phyloP scores from a whole-genome alignment of 768 basidiomycete species.

The Phaffia australis region DNA sequence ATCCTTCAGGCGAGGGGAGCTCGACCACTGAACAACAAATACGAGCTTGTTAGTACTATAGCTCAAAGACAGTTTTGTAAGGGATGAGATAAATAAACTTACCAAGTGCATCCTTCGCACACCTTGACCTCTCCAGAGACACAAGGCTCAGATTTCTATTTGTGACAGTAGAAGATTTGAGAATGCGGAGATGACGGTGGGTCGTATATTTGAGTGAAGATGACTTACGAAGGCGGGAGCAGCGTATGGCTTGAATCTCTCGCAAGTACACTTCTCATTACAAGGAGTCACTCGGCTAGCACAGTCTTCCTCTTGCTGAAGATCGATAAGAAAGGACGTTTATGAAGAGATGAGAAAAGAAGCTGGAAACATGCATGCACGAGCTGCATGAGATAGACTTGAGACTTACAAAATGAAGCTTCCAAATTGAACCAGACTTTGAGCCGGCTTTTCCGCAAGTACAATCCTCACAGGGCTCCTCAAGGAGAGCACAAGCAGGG shows the following conservation, averaged over 20 bases:
- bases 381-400: neutral
- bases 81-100: neutral
- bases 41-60: neutral
- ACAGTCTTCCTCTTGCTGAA: constrained; percentile 2
- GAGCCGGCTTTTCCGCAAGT: neutral
- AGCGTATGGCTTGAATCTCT: neutral
- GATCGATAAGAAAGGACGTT: neutral
- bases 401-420: neutral
- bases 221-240: constrained; percentile 3
- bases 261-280: neutral
- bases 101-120: constrained; percentile 4
- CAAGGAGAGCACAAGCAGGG: constrained; percentile 1
- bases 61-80: too few relatives aligned
- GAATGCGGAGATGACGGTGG: neutral
- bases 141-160: neutral
- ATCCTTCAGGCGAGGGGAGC: constrained; percentile 1
- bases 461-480: constrained; percentile 4
- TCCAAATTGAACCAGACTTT: constrained; percentile 3
- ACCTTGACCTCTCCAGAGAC: neutral
- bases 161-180: neutral
- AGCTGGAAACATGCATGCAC: neutral
- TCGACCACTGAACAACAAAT: neutral
- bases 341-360: neutral
- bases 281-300: constrained; percentile 3
- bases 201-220: too few relatives aligned